Evolutionary conservation across 306 rosid genomes (phyloP).

Genomic region (Vigna trinervia): DNA sequence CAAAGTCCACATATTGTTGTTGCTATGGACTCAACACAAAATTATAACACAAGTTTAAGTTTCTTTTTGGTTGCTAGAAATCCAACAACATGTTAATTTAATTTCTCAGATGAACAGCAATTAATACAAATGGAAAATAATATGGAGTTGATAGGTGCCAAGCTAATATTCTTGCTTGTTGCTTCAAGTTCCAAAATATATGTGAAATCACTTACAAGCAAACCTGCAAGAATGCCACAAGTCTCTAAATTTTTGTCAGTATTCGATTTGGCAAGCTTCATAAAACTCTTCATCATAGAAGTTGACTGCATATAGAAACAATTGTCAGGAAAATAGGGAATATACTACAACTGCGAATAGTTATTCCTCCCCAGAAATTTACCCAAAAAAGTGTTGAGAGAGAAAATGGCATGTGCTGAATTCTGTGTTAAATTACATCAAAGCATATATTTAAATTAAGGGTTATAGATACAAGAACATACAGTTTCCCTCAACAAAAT

Average conservation of each 20-base stretch:
- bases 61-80: slow-evolving; percentile 11
- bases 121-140: not conserved
- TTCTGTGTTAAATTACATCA: not conserved
- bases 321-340: slow-evolving; percentile 37
- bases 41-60: slow-evolving; percentile 20
- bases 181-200: slow-evolving; percentile 23
- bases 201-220: slow-evolving; percentile 71
- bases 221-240: slow-evolving; percentile 91
- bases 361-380: slow-evolving; percentile 21
- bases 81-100: slow-evolving; percentile 31
- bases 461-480: not conserved
- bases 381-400: not conserved
- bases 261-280: slow-evolving; percentile 83
- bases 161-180: not conserved
- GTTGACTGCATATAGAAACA: slow-evolving; percentile 75
- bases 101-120: not conserved
- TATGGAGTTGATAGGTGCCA: slow-evolving; percentile 14
- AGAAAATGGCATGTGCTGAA: not conserved
- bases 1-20: slow-evolving; percentile 6
- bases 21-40: slow-evolving; percentile 11
- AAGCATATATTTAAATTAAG: not conserved
- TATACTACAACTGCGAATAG: slow-evolving; percentile 31
- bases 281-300: slow-evolving; percentile 78
- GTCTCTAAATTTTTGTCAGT: slow-evolving; percentile 82
- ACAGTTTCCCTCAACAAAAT: not conserved